phyloP scores from a whole-genome alignment of 176 grass and related monocot species.

The Oropetium thomaeum region DNA sequence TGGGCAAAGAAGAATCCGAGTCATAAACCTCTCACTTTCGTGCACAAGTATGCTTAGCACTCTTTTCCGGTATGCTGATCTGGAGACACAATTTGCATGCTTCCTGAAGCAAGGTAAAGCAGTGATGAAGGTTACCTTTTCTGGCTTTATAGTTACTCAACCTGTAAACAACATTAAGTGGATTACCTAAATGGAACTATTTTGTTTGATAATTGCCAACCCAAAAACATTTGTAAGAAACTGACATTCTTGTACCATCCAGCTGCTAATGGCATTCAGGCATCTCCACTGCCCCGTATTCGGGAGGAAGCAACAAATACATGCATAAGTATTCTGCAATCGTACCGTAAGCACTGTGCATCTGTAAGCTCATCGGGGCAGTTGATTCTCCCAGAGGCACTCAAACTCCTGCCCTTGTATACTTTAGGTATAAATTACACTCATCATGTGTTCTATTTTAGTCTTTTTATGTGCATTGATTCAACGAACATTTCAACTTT shows the following conservation, averaged over 20 bases:
- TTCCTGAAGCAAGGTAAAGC: constrained; percentile 84
- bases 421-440: constrained; percentile 57
- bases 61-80: constrained; percentile 77
- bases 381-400: constrained; percentile 85
- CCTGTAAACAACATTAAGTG: background rate
- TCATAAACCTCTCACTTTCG: constrained; percentile 83
- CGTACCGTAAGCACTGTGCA: constrained; percentile 82
- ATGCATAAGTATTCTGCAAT: constrained; percentile 81
- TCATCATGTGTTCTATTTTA: background rate
- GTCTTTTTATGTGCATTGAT: background rate
- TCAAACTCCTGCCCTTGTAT: constrained; percentile 87
- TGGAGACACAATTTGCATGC: constrained; percentile 78
- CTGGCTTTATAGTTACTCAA: constrained; percentile 6
- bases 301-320: constrained; percentile 72
- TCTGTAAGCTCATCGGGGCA: constrained; percentile 79
- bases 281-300: constrained; percentile 50
- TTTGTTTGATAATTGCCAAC: background rate
- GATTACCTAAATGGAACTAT: constrained; percentile 7
- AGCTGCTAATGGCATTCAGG: constrained; percentile 72
- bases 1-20: constrained; percentile 87
- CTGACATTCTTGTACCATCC: constrained; percentile 17
- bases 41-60: constrained; percentile 67
- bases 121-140: constrained; percentile 1
- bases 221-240: background rate
- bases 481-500: constrained; percentile 21